Evolutionary conservation across 139 green algal genomes (phyloP).

Genomic region (Chara braunii): DNA sequence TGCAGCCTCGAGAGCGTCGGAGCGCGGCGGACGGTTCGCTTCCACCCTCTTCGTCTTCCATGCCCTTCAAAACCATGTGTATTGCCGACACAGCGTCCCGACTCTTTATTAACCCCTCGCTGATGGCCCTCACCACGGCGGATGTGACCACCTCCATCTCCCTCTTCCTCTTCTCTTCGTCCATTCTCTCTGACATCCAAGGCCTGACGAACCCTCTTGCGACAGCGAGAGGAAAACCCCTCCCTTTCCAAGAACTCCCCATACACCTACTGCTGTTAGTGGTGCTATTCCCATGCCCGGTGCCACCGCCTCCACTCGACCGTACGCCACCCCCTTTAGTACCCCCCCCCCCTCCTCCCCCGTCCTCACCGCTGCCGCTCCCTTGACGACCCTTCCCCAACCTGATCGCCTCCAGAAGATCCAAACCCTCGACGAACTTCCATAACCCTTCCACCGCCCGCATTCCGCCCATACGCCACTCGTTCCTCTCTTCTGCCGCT

Average conservation of each 20-base stretch:
- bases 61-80: not conserved
- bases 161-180: not conserved
- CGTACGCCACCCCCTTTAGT: no score
- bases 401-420: no score
- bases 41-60: not conserved
- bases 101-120: not conserved
- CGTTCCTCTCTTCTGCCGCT: no score
- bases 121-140: not conserved
- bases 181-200: not conserved
- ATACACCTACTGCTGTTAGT: no score
- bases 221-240: slow-evolving; percentile 16
- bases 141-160: not conserved
- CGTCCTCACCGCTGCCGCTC: no score
- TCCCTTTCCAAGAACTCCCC: not conserved
- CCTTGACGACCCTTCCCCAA: no score
- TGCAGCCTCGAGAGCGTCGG: not conserved
- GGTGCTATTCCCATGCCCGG: no score
- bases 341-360: no score
- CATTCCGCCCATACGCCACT: no score
- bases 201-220: not conserved
- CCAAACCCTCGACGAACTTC: slow-evolving; percentile 17
- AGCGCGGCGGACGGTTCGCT: not conserved
- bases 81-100: not conserved
- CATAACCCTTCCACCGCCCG: not conserved
- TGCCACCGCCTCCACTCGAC: no score